Base-by-base conservation (phyloP, 768 basidiomycete species). In the Rhizopogon vesiculosus region DNA sequence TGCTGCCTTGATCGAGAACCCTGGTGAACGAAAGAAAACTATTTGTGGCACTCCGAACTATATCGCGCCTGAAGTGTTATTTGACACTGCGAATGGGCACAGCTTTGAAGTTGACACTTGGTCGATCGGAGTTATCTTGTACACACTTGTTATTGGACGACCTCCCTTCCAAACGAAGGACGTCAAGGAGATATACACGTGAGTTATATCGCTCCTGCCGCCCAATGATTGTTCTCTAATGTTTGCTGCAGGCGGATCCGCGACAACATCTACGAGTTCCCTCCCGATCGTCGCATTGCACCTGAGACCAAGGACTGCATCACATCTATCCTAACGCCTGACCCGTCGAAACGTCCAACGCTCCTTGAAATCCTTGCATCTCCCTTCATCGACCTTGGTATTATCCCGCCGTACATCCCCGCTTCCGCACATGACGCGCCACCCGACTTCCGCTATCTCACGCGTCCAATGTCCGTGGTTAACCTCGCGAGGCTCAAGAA, bases 21-120 rank as follows among this genome's bases (percentile, higher is more conserved):
- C 91, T 10, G 96, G 96, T 0, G 96, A 98, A 71, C 76, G 96
- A 66, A 97, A 98, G 81, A 98, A 98, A 84, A 99, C 96, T 0
- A 97, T 98, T 45, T 98, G 97, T 61, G 96, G 96, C 1, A 99
- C 96, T 0, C 97, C 96, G 2, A 98, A 99, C 68, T 98, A 99
- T 68, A 98, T 99, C 59, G 96, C 97, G 0, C 97, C 97, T 0
- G 96, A 98, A 67, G 94, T 98, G 22, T 75, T 99, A 61, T 97
- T 96, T 68, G 94, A 98, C 68, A 93, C 89, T 25, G 91, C 86
- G 16, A 95, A 93, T 60, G 95, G 96, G 1, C 96, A 99, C 72
- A 94, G 91, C 67, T 99, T 97, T 62, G 97, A 99, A 74, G 96
- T 98, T 29, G 96, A 99, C 68, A 90, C 93, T 8, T 99, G 96